phyloP scores from a whole-genome alignment of 2,329 filamentous ascomycete genomes.

The Ceratocystiopsis sp. region DNA sequence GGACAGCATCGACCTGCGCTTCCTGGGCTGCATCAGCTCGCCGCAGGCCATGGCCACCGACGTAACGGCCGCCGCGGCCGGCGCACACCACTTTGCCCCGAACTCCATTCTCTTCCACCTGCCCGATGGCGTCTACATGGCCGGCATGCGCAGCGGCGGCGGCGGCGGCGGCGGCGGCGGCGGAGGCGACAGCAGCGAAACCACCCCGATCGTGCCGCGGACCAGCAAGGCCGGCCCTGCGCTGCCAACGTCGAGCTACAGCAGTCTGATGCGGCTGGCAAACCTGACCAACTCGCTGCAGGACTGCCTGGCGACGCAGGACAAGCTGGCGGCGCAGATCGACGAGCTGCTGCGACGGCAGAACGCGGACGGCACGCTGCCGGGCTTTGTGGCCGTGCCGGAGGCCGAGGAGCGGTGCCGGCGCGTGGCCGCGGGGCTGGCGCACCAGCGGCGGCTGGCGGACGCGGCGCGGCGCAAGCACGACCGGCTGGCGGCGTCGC shows the following conservation, averaged over 20 bases:
- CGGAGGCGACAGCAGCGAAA: not conserved
- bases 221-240: constrained; percentile 34
- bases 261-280: constrained; percentile 70
- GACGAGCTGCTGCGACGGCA: constrained; percentile 30
- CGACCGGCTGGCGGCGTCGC: constrained; percentile 49
- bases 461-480: constrained; percentile 43
- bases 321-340: constrained; percentile 62
- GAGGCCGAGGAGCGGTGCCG: constrained; percentile 31
- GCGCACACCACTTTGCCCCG: constrained; percentile 41
- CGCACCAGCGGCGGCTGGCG: constrained; percentile 48
- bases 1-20: constrained; percentile 51
- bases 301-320: constrained; percentile 65
- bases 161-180: constrained; percentile 6
- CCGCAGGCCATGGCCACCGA: constrained; percentile 30
- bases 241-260: constrained; percentile 61
- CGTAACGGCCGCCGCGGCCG: not conserved
- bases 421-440: constrained; percentile 36
- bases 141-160: constrained; percentile 26
- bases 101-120: constrained; percentile 50
- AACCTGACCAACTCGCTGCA: constrained; percentile 84
- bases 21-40: constrained; percentile 61
- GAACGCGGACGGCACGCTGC: constrained; percentile 11
- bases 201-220: constrained; percentile 7
- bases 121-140: constrained; percentile 6
- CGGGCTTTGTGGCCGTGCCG: constrained; percentile 20